Base-by-base conservation (phyloP, 2,329 filamentous ascomycete species). In the Colletotrichum echinochloae region DNA sequence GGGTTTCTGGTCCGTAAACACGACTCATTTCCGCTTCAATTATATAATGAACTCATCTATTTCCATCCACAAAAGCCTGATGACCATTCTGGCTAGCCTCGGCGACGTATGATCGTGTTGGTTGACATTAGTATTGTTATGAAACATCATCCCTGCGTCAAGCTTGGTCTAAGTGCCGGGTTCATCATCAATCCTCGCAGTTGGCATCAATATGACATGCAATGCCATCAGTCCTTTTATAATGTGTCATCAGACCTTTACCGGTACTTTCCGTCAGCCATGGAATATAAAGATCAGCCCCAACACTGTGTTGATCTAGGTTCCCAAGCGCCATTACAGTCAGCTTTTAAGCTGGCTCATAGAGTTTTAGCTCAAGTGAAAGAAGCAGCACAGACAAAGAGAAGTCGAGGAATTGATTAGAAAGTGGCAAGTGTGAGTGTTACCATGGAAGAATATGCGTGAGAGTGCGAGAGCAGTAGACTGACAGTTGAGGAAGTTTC, bases 141-240 rank as follows among this genome's bases (percentile, higher is more conserved):
- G 71, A 0, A 74, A 66, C 1, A 76, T 75, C 6, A 62, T 75
- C 0, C 73, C 70, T n/a, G 75, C 70, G 1, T 76, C 73, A 2
- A 76, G 71, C n/a, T 75, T 75, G 1, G 75, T 60, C 18, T 76
- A 37, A n/a, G n/a, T n/a, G 65, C 75, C 74, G 8, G 75, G 71
- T 9, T 74, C 72, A 54, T 73, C 74, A 23, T 75, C 75, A 1
- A 1, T 77, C 75, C 0, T 74, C 73, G 5, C 51, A 75, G 66
- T 76, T 76, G 5, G 75, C 73, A 60, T 76, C 76, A 49, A 76
- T 76, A 74, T 76, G 14, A 70, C 2, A 75, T 73, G 5, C 5
- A 35, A 12, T 20, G 11, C 20, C 8, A 28, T 28, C 28, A 75
- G 52, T 0, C 75, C 74, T 61, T 77, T 76, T 0, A 74, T 72